phyloP scores from a whole-genome alignment of 2,329 filamentous ascomycete genomes.

The Seiridium unicorne region DNA sequence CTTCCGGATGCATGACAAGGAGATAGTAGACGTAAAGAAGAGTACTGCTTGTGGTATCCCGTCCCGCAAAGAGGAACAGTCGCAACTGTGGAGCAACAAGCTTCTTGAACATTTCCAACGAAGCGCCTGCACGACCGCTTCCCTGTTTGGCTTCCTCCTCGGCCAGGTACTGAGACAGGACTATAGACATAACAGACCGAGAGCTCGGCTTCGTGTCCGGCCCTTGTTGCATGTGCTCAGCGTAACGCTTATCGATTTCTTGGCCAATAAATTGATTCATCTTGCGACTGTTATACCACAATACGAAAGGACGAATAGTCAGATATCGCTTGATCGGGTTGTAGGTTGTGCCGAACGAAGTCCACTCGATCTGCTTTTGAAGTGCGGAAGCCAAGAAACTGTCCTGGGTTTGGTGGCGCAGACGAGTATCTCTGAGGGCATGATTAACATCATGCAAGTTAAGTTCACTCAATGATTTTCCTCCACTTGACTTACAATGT shows the following conservation, averaged over 20 bases:
- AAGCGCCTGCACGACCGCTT: not conserved
- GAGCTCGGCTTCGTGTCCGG: not conserved
- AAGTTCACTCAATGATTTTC: not conserved
- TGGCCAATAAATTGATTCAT: constrained; percentile 17
- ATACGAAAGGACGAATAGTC: constrained; percentile 15
- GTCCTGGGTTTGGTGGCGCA: constrained; percentile 18
- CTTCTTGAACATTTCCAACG: constrained; percentile 7
- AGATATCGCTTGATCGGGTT: constrained; percentile 19
- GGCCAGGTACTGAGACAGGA: constrained; percentile 12
- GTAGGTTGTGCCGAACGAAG: constrained; percentile 15
- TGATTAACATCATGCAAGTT: not conserved
- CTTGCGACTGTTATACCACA: constrained; percentile 16
- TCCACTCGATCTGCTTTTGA: constrained; percentile 17
- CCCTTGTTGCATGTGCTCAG: constrained; percentile 7
- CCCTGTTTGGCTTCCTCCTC: constrained; percentile 6
- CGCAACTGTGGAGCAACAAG: constrained; percentile 17
- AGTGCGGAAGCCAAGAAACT: constrained; percentile 17
- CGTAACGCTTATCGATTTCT: constrained; percentile 20
- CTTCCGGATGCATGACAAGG: constrained; percentile 20
- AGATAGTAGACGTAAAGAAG: constrained; percentile 48
- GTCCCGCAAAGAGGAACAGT: constrained; percentile 52
- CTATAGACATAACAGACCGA: constrained; percentile 17
- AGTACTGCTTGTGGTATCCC: constrained; percentile 63
- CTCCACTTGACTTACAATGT: constrained; percentile 13
- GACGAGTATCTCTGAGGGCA: constrained; percentile 15